Evolutionary conservation across 805 yeast species (phyloP).

Genomic region (Tetrapisispora fleetii): DNA sequence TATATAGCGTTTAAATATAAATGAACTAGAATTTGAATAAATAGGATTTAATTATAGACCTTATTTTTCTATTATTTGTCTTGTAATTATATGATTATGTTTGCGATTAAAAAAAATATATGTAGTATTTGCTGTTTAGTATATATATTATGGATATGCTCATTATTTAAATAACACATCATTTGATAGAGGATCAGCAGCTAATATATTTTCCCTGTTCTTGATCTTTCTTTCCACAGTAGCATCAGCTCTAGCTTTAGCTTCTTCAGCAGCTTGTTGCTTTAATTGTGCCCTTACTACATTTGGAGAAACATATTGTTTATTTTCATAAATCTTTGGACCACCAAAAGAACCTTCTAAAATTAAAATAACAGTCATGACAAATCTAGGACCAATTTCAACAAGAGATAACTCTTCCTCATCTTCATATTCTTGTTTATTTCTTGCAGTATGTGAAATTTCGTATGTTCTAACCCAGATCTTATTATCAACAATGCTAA

Average conservation of each 20-base stretch:
- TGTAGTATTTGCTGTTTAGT: neutral
- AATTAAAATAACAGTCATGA: slow-evolving; percentile 80
- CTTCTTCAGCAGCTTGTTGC: slow-evolving; percentile 71
- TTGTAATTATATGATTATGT: neutral
- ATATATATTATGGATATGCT: too few species aligned
- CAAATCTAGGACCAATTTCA: slow-evolving; percentile 95
- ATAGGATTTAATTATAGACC: neutral
- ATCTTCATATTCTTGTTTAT: slow-evolving; percentile 43
- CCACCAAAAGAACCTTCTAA: slow-evolving; percentile 97
- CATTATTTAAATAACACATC: slow-evolving; percentile 55
- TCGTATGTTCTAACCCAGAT: slow-evolving; percentile 95
- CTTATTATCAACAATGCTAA: slow-evolving; percentile 84
- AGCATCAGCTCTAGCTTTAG: slow-evolving; percentile 68
- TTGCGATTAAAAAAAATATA: neutral
- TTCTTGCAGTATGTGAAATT: slow-evolving; percentile 52
- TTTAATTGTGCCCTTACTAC: slow-evolving; percentile 82
- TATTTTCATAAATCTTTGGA: slow-evolving; percentile 93
- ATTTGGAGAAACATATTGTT: slow-evolving; percentile 94
- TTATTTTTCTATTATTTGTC: neutral
- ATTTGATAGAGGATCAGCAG: slow-evolving; percentile 75
- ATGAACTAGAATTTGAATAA: neutral
- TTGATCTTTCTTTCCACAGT: slow-evolving; percentile 67
- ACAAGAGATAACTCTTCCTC: slow-evolving; percentile 64
- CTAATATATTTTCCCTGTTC: slow-evolving; percentile 63
- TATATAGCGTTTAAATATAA: too few species aligned